Evolutionary conservation across 352 stramenopile species (phyloP).

Genomic region (Phytophthora hybrid): DNA sequence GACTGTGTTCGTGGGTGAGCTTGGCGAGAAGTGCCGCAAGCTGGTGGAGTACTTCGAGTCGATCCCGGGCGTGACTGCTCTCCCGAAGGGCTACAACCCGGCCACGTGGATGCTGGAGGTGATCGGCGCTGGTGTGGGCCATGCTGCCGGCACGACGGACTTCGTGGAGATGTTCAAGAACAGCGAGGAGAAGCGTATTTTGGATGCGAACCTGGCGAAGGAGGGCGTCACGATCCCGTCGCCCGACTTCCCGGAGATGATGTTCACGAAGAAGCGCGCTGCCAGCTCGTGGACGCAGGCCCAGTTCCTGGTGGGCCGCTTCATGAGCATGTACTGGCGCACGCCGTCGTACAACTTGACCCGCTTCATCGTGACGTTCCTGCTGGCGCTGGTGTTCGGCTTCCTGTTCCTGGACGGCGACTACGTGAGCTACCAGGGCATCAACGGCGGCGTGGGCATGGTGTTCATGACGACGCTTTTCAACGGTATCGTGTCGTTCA

Average conservation of each 20-base stretch:
- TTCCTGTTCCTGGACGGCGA: constrained; percentile 58
- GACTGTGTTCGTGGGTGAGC: constrained; percentile 54
- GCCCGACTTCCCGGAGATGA: constrained; percentile 19
- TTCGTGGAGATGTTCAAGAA: constrained; percentile 30
- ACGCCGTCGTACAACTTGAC: constrained; percentile 86
- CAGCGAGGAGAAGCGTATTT: constrained; percentile 8
- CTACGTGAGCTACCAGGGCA: constrained; percentile 51
- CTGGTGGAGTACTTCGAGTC: constrained; percentile 34
- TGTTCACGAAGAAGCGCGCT: constrained; percentile 28
- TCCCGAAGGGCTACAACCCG: constrained; percentile 45
- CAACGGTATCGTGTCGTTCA: constrained; percentile 44
- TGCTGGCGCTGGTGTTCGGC: constrained; percentile 87
- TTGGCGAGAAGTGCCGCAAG: constrained; percentile 35
- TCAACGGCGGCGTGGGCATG: constrained; percentile 68
- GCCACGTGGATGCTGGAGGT: constrained; percentile 44
- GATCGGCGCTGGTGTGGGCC: constrained; percentile 36
- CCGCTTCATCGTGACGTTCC: constrained; percentile 57
- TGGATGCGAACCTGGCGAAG: constrained; percentile 19
- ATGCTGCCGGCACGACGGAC: constrained; percentile 19
- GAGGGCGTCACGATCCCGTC: constrained; percentile 23
- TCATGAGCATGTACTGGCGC: constrained; percentile 80
- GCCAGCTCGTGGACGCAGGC: constrained; percentile 26
- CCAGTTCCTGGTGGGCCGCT: constrained; percentile 25
- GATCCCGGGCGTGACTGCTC: constrained; percentile 33
- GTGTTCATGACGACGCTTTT: constrained; percentile 89